Conservation (phyloP, 2,329 filamentous ascomycete genomes). For the Ramichloridium luteum region DNA sequence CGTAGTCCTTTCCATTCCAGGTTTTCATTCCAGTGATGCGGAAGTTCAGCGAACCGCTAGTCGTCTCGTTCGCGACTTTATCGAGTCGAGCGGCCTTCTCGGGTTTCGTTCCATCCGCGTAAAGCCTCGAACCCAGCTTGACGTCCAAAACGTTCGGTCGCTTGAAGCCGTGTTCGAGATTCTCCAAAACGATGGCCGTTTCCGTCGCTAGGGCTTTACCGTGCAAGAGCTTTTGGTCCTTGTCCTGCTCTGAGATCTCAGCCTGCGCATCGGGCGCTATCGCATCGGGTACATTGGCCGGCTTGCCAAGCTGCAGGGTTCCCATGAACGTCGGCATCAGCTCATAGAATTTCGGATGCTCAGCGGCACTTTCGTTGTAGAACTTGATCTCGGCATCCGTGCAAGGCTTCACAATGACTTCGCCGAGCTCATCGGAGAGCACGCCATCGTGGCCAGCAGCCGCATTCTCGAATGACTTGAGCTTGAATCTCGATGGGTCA, state of each 20-base stretch:
- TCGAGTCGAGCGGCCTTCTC: slow-evolving; percentile 49
- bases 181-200: slow-evolving; percentile 71
- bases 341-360: slow-evolving; percentile 60
- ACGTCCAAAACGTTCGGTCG: slow-evolving; percentile 84
- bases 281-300: slow-evolving; percentile 11
- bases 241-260: slow-evolving; percentile 19
- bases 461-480: slow-evolving; percentile 60
- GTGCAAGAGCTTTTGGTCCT: slow-evolving; percentile 32
- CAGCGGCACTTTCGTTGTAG: slow-evolving; percentile 59
- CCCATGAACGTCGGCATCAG: slow-evolving; percentile 82
- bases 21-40: slow-evolving; percentile 55
- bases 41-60: slow-evolving; percentile 48
- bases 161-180: slow-evolving; percentile 67
- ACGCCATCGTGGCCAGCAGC: slow-evolving; percentile 87
- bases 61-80: slow-evolving; percentile 46
- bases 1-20: slow-evolving; percentile 40
- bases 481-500: slow-evolving; percentile 31
- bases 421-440: slow-evolving; percentile 68
- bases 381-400: slow-evolving; percentile 76
- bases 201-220: slow-evolving; percentile 62
- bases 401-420: slow-evolving; percentile 89
- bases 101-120: slow-evolving; percentile 57
- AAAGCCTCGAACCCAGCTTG: slow-evolving; percentile 77
- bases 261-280: slow-evolving; percentile 7
- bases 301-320: slow-evolving; percentile 56